Base-by-base conservation (phyloP, 257 asterid species). In the Asclepias syriaca region DNA sequence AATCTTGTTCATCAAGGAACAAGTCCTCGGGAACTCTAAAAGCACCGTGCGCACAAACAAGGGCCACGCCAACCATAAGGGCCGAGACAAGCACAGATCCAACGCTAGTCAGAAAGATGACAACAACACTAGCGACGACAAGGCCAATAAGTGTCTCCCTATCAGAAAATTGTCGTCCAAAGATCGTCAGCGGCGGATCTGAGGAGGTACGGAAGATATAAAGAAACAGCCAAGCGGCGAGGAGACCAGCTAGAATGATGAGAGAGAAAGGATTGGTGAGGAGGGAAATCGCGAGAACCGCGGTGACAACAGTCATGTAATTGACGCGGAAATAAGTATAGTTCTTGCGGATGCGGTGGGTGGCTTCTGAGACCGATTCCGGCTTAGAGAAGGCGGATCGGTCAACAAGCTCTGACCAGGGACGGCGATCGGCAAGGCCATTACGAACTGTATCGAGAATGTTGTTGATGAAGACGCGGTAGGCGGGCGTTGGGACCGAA, bases 11-110 rank as follows among this genome's bases (percentile, higher is more conserved):
- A 49, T 90, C 97, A 5, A 93, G 85, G 77, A 93, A 93, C 56
- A 93, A 87, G 82, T 93, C 98, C 60, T 93, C 98, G 2, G 98
- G 97, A 55, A 73, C 81, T 84, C 97, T 86, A 75, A 90, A 90
- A 56, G 97, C 95, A 24, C 92, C 98, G 85, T 93, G 97, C 39
- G 85, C 65, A 64, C 83, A 76, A 18, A 90, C 93, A 66, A 89
- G 70, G 1, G 87, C 93, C 9, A 80, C 72, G 2, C 98, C 98
- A 53, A 89, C 78, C 96, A 89, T 85, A 21, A 90, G 81, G 1
- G 98, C 96, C n/a, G 96, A 88, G 21, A 89, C 87, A 3, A 93
- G 88, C 48, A 93, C 92, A 22, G 96, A 84, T 81, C 98, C 98
- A 48, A 93, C 97, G 79, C 97, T 93, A 24, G 98, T 93, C 39